Evolutionary conservation across 2,329 filamentous ascomycete species (phyloP).

Genomic region (Cladophialophora carrionii): DNA sequence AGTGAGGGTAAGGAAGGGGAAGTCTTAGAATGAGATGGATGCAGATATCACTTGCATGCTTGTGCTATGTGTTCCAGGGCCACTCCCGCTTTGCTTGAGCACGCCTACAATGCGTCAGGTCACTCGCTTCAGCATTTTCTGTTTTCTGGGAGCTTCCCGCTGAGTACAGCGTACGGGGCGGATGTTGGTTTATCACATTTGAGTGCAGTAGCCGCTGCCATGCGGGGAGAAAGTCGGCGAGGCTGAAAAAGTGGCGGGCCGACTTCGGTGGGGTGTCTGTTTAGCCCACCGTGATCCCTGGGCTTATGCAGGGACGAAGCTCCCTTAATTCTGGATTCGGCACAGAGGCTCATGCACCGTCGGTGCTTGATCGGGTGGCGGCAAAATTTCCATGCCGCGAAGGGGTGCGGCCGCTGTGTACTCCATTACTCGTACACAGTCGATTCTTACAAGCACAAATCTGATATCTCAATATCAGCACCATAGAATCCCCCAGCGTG

Average conservation of each 20-base stretch:
- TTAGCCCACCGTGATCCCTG: neutral
- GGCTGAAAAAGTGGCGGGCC: slow-evolving; percentile 18
- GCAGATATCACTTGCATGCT: neutral
- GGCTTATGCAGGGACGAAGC: slow-evolving; percentile 20
- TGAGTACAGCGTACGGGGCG: neutral
- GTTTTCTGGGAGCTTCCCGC: neutral
- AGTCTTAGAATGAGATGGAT: neutral
- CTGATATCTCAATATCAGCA: neutral
- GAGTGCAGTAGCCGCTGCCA: slow-evolving; percentile 20
- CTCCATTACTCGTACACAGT: neutral
- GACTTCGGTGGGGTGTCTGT: slow-evolving; percentile 8
- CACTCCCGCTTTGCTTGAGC: neutral
- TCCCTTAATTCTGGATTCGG: neutral
- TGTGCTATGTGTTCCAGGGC: neutral
- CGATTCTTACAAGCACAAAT: neutral
- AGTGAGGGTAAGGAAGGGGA: neutral
- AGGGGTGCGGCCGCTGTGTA: neutral
- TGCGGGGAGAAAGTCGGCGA: neutral
- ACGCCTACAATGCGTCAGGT: neutral
- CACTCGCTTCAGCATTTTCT: neutral
- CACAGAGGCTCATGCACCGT: neutral
- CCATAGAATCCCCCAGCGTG: neutral
- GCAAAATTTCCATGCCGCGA: slow-evolving; percentile 16
- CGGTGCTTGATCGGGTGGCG: slow-evolving; percentile 5
- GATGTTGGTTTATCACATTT: neutral